Percentiles rank a stretch among this genome's conserved stretches.
These are phyloP conservation scores for Ascochyta fabae DNA, from an alignment of 2,329 filamentous ascomycete species.

Conservation along the genomic window DNA sequence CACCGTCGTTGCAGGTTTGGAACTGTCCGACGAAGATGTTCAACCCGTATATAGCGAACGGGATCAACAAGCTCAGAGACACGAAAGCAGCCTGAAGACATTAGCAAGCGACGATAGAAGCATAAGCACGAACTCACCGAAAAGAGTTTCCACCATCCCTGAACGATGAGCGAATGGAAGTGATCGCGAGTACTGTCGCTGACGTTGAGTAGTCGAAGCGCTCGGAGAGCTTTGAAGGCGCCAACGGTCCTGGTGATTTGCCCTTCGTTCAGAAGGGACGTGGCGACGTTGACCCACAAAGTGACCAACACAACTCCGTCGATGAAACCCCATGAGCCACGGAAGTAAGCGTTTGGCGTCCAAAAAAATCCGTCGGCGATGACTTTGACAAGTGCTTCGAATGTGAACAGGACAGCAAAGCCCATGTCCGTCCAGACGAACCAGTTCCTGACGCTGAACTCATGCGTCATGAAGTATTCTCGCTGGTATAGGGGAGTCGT, in stretches of 20 bases:
- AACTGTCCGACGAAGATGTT: constrained; percentile 90
- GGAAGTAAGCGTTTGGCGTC: constrained; percentile 96
- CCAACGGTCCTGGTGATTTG: constrained; percentile 89
- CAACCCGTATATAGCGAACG: constrained; percentile 94
- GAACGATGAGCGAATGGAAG: constrained; percentile 94
- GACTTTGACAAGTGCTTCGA: constrained; percentile 89
- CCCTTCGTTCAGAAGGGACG: constrained; percentile 80
- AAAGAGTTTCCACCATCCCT: constrained; percentile 92
- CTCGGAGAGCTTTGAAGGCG: constrained; percentile 95
- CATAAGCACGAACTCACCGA: constrained; percentile 62
- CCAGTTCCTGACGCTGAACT: constrained; percentile 76
- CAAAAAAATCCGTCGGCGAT: constrained; percentile 95
- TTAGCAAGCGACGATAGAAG: constrained; percentile 8
- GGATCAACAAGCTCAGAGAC: constrained; percentile 90
- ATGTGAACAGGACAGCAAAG: constrained; percentile 84
- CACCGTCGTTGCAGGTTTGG: constrained; percentile 77
- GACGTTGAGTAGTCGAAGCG: constrained; percentile 88
- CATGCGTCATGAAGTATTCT: constrained; percentile 73
- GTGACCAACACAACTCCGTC: constrained; percentile 91
- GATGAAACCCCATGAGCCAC: constrained; percentile 96
- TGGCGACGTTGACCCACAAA: constrained; percentile 92
- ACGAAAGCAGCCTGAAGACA: constrained; percentile 77
- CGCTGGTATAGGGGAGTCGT: constrained; percentile 95
- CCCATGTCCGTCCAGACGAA: constrained; percentile 93
- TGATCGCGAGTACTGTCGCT: constrained; percentile 95